Evolutionary conservation across 2,329 filamentous ascomycete species (phyloP), one percentile per base, ranked within the genome.

Genomic region (Colletotrichum lini): DNA sequence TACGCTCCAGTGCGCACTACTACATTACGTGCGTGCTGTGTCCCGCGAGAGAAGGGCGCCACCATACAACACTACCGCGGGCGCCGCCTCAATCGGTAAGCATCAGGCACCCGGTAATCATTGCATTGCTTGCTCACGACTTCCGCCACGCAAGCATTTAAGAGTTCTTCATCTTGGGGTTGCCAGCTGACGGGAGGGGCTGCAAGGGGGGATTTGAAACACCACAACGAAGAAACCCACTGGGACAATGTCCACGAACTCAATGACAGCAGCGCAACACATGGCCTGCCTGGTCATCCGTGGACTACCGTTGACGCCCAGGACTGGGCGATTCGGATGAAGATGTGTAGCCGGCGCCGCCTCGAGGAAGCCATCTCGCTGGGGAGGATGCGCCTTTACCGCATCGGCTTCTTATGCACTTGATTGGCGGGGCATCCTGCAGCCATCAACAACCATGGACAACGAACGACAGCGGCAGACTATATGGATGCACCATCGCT

Each of bases 361-460:
- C 38, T 59, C 61, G 45, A 69, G 45, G 35, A 54, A 54, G 59
- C 65, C 59, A 64, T 68, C 49, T 50, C 47, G 50, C 62, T 54
- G 56, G 62, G 54, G 66, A 61, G 63, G 47, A 57, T 67, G 64
- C 57, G 53, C 52, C 64, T 67, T 52, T 57, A 56, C 57, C 44
- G 52, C 56, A 53, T 71, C 62, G 52, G 57, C 68, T 52, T 71
- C 35, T 13, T 58, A 35, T 45, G 57, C 64, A 50, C 67, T 63
- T 62, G 57, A 62, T 62, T 63, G 68, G 68, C 68, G 68, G 67
- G 64, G 64, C 68, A 62, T 63, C 57, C 42, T 67, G 68, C 68
- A 67, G 50, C 64, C 67, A 50, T 63, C 13, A 62, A 56, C 18
- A 62, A 56, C 63, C 18, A 52, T 56, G 52, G 18, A 62, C 64